Evolutionary conservation across 805 yeast species (phyloP), one percentile per base, ranked within the genome.

Genomic region (Ogataea minuta): DNA sequence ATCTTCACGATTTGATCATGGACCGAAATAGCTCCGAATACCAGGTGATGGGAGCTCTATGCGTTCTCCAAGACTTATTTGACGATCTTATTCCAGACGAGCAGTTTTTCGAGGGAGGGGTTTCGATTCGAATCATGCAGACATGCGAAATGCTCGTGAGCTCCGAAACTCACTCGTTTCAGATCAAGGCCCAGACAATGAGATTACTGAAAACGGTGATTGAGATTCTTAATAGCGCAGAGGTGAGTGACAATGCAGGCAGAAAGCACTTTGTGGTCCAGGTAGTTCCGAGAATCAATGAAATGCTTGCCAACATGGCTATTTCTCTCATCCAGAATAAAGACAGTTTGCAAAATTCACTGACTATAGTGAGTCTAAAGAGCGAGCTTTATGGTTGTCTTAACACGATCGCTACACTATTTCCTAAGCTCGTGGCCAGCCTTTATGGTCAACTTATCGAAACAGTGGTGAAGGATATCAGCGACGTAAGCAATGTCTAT

Each of bases 21-120:
- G 58, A 60, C 24, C 52, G 59, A 8, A 54, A 66, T 8, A 54
- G 57, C 23, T 52, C 66, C 36, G 47, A 52, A n/a, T 52, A 41
- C 28, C 60, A 64, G 16, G 54, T 76, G 23, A 50, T 77, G 21
- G 85, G 85, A 12, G 77, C 82, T 0, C 55, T 84, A 43, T 56
- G 74, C 4, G 77, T 84, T 3, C 64, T 87, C 31, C 77, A 74
- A 49, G 97, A 91, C 45, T 68, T 93, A 16, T 81, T 89, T 46
- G 93, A 85, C 53, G 97, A 93, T 54, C 70, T 89, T 35, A 77
- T 93, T 21, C 75, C 91, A 2, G 96, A 88, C 42, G 88, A 81
- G 24, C 91, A 86, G 60, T 91, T 90, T 57, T 85, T 89, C 68
- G 82, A 77, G 38, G 82, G 77, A 9, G 85, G 84, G 2, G 71